These are phyloP conservation scores for Dendrobium chrysotoxum DNA, from an alignment of 106 monocot species.

Conservation along the genomic window DNA sequence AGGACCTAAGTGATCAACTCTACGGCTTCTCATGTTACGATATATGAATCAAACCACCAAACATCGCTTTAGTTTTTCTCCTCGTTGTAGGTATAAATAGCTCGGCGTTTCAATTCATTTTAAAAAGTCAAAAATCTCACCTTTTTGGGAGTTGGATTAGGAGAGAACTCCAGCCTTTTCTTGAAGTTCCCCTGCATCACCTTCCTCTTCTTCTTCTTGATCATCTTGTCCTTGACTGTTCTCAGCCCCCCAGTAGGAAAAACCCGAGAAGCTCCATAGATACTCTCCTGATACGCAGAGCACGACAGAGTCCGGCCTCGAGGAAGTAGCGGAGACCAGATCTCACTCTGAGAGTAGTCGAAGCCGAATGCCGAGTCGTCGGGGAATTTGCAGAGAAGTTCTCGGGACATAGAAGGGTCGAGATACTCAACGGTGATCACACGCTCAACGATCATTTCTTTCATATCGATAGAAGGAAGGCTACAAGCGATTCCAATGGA, in stretches of 20 bases:
- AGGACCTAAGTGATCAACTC: no score
- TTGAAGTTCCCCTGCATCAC: neutral
- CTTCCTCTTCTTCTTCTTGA: conserved; percentile 16
- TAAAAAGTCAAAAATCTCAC: neutral
- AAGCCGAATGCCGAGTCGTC: conserved; percentile 77
- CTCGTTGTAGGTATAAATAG: no score
- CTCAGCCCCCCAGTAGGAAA: neutral
- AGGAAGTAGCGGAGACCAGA: conserved; percentile 85
- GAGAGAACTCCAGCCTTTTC: conserved; percentile 22
- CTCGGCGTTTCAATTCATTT: no score
- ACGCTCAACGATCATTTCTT: conserved; percentile 30
- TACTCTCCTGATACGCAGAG: neutral
- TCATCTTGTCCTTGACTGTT: neutral
- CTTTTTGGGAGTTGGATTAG: conserved; percentile 18
- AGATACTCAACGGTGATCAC: conserved; percentile 88
- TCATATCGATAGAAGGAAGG: neutral
- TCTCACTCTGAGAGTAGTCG: conserved; percentile 87
- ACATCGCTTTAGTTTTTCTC: no score
- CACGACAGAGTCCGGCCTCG: conserved; percentile 3
- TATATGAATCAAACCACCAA: no score
- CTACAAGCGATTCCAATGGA: neutral
- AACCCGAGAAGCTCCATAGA: neutral
- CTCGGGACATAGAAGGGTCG: conserved; percentile 61
- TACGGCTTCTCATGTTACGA: no score
- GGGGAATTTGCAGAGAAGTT: conserved; percentile 80